These are phyloP conservation scores for Thalia dealbata DNA, from an alignment of 176 grass and related monocot species.

Conservation along the genomic window DNA sequence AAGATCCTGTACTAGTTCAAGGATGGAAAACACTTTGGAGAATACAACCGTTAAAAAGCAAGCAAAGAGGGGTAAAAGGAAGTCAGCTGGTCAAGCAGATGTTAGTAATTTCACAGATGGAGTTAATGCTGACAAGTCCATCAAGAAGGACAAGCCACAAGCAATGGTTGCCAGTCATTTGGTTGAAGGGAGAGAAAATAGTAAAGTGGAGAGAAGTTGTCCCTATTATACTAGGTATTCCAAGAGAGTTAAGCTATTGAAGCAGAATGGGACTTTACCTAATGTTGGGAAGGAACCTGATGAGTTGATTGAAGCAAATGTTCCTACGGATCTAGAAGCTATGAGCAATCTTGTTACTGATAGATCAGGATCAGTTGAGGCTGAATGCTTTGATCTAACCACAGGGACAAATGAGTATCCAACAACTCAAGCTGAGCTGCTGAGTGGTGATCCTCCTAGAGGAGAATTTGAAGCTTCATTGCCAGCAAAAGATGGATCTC, in stretches of 20 bases:
- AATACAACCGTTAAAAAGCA: background rate
- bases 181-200: background rate
- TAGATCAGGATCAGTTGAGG: background rate
- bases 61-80: background rate
- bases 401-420: constrained; percentile 17
- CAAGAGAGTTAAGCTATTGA: constrained; percentile 7
- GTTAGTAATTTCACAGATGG: background rate
- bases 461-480: constrained; percentile 21
- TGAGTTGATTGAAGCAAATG: background rate
- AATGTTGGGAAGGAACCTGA: background rate
- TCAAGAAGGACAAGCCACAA: background rate
- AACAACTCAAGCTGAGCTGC: constrained; percentile 9
- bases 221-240: constrained; percentile 4
- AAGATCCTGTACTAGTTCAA: background rate
- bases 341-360: background rate
- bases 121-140: background rate
- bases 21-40: constrained; percentile 3
- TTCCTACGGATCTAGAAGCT: constrained; percentile 1
- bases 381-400: background rate
- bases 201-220: background rate
- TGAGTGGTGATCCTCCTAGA: background rate
- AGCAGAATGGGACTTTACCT: background rate
- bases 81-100: background rate
- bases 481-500: constrained; percentile 22
- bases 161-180: background rate